Conservation (phyloP, 2,329 filamentous ascomycete genomes). For the Phyllosticta paracitricarpa region DNA sequence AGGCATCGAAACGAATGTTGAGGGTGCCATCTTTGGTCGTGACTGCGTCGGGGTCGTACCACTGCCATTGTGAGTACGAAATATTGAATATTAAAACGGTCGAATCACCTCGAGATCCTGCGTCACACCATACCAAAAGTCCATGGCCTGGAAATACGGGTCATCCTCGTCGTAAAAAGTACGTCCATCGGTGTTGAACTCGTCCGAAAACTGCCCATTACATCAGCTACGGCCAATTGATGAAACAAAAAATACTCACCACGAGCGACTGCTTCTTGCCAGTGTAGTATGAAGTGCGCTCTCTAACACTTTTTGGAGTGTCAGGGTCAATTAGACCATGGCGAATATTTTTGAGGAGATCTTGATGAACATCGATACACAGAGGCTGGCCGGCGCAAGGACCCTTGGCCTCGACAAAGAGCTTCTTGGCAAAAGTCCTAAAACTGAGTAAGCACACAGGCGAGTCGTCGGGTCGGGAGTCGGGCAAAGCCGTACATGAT, state of each 20-base stretch:
- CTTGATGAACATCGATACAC: slow-evolving; percentile 41
- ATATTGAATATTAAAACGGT: not conserved
- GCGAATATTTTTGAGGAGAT: slow-evolving; percentile 48
- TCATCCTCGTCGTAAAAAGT: slow-evolving; percentile 65
- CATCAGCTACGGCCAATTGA: not conserved
- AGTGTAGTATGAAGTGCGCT: slow-evolving; percentile 43
- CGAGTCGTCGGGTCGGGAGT: not conserved
- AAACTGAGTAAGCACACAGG: not conserved
- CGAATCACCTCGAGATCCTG: slow-evolving; percentile 51
- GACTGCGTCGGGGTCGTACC: slow-evolving; percentile 61
- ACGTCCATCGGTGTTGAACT: slow-evolving; percentile 57
- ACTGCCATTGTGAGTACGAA: slow-evolving; percentile 32
- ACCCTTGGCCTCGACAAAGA: slow-evolving; percentile 25
- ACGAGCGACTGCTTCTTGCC: slow-evolving; percentile 55
- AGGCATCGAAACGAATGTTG: slow-evolving; percentile 55
- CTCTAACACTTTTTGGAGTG: slow-evolving; percentile 49
- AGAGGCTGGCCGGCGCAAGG: slow-evolving; percentile 34
- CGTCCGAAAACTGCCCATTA: slow-evolving; percentile 51
- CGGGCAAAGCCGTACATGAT: slow-evolving; percentile 46
- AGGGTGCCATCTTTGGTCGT: slow-evolving; percentile 53
- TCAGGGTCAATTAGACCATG: slow-evolving; percentile 55
- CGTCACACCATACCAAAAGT: slow-evolving; percentile 64
- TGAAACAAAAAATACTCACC: slow-evolving; percentile 25
- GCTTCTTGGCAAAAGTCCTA: slow-evolving; percentile 48
- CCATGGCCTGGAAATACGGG: slow-evolving; percentile 56